These are phyloP conservation scores for Sclerotinia nivalis DNA, from an alignment of 2,329 filamentous ascomycete species.

Conservation along the genomic window DNA sequence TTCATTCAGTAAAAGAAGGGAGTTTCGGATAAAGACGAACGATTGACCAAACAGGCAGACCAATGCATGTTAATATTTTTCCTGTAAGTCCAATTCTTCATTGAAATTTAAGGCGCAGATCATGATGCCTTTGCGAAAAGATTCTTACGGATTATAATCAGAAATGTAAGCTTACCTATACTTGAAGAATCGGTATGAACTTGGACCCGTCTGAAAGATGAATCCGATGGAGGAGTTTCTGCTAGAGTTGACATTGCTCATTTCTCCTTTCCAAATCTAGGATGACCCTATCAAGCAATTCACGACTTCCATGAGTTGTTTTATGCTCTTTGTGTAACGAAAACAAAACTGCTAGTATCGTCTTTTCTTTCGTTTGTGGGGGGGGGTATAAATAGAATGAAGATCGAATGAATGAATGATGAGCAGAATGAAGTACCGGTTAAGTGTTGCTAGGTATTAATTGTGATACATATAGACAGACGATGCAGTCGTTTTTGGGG, in stretches of 20 bases:
- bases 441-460: not conserved
- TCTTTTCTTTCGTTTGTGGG: not conserved
- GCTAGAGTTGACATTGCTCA: constrained; percentile 32
- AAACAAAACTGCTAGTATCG: not conserved
- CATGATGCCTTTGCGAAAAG: constrained; percentile 16
- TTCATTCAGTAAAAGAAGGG: constrained; percentile 2
- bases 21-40: constrained; percentile 12
- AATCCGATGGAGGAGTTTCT: constrained; percentile 25
- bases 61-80: not conserved
- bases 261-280: constrained; percentile 28
- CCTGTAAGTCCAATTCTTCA: not conserved
- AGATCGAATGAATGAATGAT: not conserved
- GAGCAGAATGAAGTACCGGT: not conserved
- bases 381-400: not conserved
- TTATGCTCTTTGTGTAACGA: constrained; percentile 16
- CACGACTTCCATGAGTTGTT: constrained; percentile 22
- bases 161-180: constrained; percentile 27
- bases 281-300: constrained; percentile 20
- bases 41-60: not conserved
- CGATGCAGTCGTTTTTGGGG: not conserved
- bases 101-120: constrained; percentile 1
- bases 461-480: not conserved
- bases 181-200: constrained; percentile 29
- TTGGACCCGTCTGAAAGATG: constrained; percentile 23
- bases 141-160: constrained; percentile 2